Evolutionary conservation across 2,329 filamentous ascomycete species (phyloP).

Genomic region (Geosmithia morbida): DNA sequence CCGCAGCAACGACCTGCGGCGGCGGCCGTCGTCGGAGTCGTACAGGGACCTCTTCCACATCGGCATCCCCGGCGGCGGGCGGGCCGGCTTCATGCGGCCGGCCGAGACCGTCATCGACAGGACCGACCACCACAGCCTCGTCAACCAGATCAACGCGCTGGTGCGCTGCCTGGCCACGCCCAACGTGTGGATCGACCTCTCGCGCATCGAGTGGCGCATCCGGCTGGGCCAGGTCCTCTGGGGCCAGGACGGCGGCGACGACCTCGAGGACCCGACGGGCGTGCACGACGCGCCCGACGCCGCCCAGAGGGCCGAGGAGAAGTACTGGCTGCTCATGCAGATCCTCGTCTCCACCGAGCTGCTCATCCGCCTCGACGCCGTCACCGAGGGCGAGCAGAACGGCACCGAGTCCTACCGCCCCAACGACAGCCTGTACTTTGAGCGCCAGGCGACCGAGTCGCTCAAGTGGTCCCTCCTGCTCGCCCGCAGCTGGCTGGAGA

Average conservation of each 20-base stretch:
- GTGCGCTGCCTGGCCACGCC: slow-evolving; percentile 49
- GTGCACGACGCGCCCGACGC: slow-evolving; percentile 31
- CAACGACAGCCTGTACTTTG: slow-evolving; percentile 45
- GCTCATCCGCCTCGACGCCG: slow-evolving; percentile 47
- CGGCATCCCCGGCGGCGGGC: neutral
- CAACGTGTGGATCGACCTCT: slow-evolving; percentile 63
- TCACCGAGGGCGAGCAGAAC: slow-evolving; percentile 44
- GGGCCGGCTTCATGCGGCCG: slow-evolving; percentile 34
- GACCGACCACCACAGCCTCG: slow-evolving; percentile 45
- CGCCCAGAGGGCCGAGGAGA: slow-evolving; percentile 42
- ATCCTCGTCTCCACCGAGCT: slow-evolving; percentile 51
- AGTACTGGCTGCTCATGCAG: slow-evolving; percentile 53
- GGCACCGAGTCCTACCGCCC: slow-evolving; percentile 35
- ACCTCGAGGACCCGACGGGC: slow-evolving; percentile 31
- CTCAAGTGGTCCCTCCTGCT: slow-evolving; percentile 54
- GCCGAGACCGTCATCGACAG: slow-evolving; percentile 40
- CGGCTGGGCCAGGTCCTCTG: slow-evolving; percentile 59
- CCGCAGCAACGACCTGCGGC: slow-evolving; percentile 33
- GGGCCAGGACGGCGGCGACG: slow-evolving; percentile 34
- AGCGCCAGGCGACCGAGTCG: slow-evolving; percentile 44
- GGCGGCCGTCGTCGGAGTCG: slow-evolving; percentile 37
- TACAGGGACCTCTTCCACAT: slow-evolving; percentile 49
- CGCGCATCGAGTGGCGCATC: slow-evolving; percentile 61
- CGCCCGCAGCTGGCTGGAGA: slow-evolving; percentile 53
- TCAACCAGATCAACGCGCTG: slow-evolving; percentile 55